Evolutionary conservation across 2,329 filamentous ascomycete genomes (phyloP).

Genomic region (Aotearoamyces nothofagi): DNA sequence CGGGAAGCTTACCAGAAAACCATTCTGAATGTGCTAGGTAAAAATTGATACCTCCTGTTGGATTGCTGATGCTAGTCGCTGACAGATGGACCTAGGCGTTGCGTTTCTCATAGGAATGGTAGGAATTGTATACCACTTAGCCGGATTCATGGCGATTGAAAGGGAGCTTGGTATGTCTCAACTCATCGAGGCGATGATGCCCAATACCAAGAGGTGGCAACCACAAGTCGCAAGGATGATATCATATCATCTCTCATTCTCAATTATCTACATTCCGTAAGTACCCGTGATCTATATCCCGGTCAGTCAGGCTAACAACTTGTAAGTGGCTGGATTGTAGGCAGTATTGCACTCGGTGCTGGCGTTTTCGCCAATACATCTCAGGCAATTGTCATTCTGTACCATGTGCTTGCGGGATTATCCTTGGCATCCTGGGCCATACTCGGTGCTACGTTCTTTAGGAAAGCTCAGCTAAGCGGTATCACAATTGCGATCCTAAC

Average conservation of each 20-base stretch:
- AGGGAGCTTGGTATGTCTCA: conserved; percentile 78
- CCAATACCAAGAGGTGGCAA: conserved; percentile 57
- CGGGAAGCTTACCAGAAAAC: conserved; percentile 55
- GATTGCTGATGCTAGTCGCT: too few relatives aligned
- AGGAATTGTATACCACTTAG: conserved; percentile 74
- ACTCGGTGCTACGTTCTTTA: conserved; percentile 71
- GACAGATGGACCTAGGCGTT: conserved; percentile 49
- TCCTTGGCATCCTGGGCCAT: conserved; percentile 69
- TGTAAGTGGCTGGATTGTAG: conserved; percentile 72
- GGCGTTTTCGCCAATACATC: conserved; percentile 53
- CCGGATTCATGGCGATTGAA: conserved; percentile 74
- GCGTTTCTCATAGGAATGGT: conserved; percentile 68
- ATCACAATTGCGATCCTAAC: conserved; percentile 61
- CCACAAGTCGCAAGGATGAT: conserved; percentile 64
- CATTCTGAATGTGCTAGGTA: conserved; percentile 61
- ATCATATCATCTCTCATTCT: conserved; percentile 68
- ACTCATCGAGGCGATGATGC: conserved; percentile 84
- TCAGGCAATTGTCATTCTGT: conserved; percentile 51
- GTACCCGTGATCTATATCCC: too few relatives aligned
- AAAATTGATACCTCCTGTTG: too few relatives aligned
- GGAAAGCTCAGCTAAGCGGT: conserved; percentile 74
- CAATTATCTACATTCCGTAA: conserved; percentile 66
- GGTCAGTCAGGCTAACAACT: too few relatives aligned
- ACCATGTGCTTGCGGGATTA: conserved; percentile 62
- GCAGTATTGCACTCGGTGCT: conserved; percentile 45